phyloP scores from a whole-genome alignment of 805 yeast genomes.

The Wickerhamomyces silvicola region DNA sequence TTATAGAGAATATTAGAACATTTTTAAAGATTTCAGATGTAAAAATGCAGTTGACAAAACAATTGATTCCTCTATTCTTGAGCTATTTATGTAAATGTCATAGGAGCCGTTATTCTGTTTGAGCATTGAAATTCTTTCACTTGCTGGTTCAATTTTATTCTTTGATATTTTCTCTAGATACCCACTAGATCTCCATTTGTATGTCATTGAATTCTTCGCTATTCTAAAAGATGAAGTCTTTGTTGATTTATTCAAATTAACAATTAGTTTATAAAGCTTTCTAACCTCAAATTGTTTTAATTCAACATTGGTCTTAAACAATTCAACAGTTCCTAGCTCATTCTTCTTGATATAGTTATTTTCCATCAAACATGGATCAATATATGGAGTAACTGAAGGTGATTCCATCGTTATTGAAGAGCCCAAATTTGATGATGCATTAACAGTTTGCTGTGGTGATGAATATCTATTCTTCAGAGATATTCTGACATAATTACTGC shows the following conservation, averaged over 20 bases:
- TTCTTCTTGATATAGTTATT: slow-evolving; percentile 1
- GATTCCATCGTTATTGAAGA: neutral
- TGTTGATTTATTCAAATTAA: neutral
- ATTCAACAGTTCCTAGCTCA: slow-evolving; percentile 3
- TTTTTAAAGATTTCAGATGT: neutral
- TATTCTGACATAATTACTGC: too few species aligned
- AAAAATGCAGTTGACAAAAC: slow-evolving; percentile 5
- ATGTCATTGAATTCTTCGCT: slow-evolving; percentile 4
- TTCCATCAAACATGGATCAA: slow-evolving; percentile 11
- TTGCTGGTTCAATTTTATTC: slow-evolving; percentile 4
- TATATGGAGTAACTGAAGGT: slow-evolving; percentile 7
- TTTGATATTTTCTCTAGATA: slow-evolving; percentile 12
- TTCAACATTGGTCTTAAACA: slow-evolving; percentile 1
- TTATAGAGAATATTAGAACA: slow-evolving; percentile 2
- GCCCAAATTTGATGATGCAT: too few species aligned
- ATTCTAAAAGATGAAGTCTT: slow-evolving; percentile 4
- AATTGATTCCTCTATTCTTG: slow-evolving; percentile 8
- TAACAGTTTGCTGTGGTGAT: too few species aligned
- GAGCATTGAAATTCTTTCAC: slow-evolving; percentile 14
- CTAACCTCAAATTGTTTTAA: slow-evolving; percentile 4
- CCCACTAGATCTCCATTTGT: slow-evolving; percentile 16
- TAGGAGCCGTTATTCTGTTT: too few species aligned
- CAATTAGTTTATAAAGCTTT: slow-evolving; percentile 4
- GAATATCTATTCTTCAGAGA: too few species aligned
- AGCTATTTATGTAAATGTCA: slow-evolving; percentile 10